These are phyloP conservation scores for Epithele typhae DNA, from an alignment of 768 basidiomycete genomes.

Conservation along the genomic window DNA sequence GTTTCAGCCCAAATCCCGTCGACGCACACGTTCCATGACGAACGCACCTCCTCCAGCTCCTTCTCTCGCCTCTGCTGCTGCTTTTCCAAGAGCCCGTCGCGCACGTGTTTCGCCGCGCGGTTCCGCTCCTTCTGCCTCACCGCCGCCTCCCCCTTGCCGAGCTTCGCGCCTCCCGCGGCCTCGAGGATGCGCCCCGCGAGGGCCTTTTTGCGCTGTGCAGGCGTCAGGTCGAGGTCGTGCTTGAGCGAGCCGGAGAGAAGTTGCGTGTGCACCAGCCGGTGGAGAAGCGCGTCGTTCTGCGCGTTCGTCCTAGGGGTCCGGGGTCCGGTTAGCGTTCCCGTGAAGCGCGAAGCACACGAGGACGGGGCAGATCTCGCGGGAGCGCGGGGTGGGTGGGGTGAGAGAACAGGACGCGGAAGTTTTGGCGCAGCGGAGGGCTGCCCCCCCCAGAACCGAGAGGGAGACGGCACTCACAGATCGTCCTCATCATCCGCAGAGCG, in stretches of 20 bases:
- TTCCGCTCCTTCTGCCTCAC: conserved; percentile 62
- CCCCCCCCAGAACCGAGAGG: conserved; percentile 21
- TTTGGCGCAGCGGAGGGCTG: background rate
- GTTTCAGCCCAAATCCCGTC: too few species aligned
- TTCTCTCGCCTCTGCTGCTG: conserved; percentile 50
- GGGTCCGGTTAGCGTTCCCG: too few species aligned
- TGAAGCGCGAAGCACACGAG: too few species aligned
- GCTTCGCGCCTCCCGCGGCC: conserved; percentile 57
- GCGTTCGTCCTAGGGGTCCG: conserved; percentile 53
- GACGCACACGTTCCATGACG: conserved; percentile 51
- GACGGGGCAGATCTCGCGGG: background rate
- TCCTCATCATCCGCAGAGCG: conserved; percentile 40
- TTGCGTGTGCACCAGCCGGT: conserved; percentile 76
- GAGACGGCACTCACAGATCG: conserved; percentile 39
- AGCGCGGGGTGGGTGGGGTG: background rate
- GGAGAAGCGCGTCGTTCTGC: conserved; percentile 75
- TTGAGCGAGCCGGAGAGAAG: conserved; percentile 71
- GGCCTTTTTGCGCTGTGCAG: conserved; percentile 69
- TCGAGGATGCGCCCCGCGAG: conserved; percentile 76
- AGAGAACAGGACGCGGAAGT: background rate
- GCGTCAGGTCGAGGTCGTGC: conserved; percentile 53
- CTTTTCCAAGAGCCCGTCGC: conserved; percentile 65
- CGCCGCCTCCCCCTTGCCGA: conserved; percentile 69
- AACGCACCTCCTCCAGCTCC: conserved; percentile 62
- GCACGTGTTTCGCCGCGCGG: conserved; percentile 65